phyloP scores from a whole-genome alignment of 345 rosid species.

The Populus ilicifolia region DNA sequence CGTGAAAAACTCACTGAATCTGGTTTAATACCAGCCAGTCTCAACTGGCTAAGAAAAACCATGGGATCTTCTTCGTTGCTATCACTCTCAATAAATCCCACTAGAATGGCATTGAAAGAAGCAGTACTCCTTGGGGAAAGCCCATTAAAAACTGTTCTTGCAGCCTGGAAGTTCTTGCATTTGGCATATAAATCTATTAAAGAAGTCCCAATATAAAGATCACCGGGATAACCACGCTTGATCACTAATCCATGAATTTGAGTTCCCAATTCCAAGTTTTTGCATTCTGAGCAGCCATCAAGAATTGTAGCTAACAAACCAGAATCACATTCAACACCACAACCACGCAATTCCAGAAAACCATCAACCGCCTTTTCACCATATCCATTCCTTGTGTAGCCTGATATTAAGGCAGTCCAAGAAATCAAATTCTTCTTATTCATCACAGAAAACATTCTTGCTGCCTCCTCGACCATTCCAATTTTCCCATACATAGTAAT shows the following conservation, averaged over 20 bases:
- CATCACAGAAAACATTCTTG: slow-evolving; percentile 5
- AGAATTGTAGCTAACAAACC: slow-evolving; percentile 4
- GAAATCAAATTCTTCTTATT: slow-evolving; percentile 2
- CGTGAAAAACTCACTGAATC: slow-evolving; percentile 30
- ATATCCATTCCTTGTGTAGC: background rate
- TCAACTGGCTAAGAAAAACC: slow-evolving; percentile 24
- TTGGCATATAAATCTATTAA: slow-evolving; percentile 8
- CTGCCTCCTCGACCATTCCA: slow-evolving; percentile 5
- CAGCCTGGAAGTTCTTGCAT: slow-evolving; percentile 5
- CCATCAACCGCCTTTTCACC: slow-evolving; percentile 2
- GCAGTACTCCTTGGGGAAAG: slow-evolving; percentile 12
- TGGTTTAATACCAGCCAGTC: slow-evolving; percentile 20
- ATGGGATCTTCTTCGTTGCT: slow-evolving; percentile 22
- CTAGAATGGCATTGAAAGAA: slow-evolving; percentile 31
- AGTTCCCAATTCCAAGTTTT: slow-evolving; percentile 3
- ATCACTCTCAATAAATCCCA: slow-evolving; percentile 20
- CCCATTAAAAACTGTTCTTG: slow-evolving; percentile 20
- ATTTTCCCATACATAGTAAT: slow-evolving; percentile 30
- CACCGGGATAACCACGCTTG: background rate
- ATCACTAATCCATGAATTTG: slow-evolving; percentile 10
- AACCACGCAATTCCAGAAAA: background rate
- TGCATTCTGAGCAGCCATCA: background rate
- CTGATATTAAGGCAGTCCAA: slow-evolving; percentile 9
- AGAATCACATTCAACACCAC: slow-evolving; percentile 4
- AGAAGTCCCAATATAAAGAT: slow-evolving; percentile 1